Conservation (phyloP, 1,139 yeast species). For the Yamadazyma membranifaciens region DNA sequence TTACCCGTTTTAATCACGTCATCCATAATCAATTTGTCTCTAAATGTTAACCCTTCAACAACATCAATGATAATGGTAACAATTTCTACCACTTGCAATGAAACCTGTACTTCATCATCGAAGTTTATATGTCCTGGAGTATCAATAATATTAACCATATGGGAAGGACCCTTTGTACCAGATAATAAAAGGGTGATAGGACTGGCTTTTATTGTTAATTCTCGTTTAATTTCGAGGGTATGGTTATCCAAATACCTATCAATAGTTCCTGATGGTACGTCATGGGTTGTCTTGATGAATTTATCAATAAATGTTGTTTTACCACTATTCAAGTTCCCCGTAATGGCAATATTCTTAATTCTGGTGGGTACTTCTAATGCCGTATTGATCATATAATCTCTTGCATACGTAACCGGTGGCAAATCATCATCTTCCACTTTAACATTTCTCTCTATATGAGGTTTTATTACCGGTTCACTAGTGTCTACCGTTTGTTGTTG, state of each 20-base stretch:
- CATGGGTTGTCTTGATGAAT: constrained; percentile 65
- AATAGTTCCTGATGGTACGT: constrained; percentile 20
- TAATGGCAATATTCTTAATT: constrained; percentile 72
- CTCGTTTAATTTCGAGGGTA: constrained; percentile 66
- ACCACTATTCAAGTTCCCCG: constrained; percentile 87
- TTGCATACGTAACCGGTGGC: constrained; percentile 62
- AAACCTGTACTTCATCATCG: constrained; percentile 65
- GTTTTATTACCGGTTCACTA: constrained; percentile 66
- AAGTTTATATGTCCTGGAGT: constrained; percentile 93
- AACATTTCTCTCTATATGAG: constrained; percentile 42
- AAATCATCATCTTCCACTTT: constrained; percentile 30
- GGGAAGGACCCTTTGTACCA: constrained; percentile 54
- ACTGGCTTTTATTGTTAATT: constrained; percentile 62
- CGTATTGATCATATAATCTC: constrained; percentile 56
- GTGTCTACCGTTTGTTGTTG: constrained; percentile 12
- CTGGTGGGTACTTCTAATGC: constrained; percentile 56
- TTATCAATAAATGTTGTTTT: constrained; percentile 79
- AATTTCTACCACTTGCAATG: constrained; percentile 62
- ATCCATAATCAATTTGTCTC: constrained; percentile 49
- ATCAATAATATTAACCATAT: constrained; percentile 65
- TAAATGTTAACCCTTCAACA: constrained; percentile 72
- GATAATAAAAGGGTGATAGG: constrained; percentile 65
- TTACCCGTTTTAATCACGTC: constrained; percentile 47
- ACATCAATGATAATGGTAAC: constrained; percentile 74
- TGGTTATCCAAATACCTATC: constrained; percentile 71